Base-by-base conservation (phyloP, 2,329 filamentous ascomycete genomes). In the Lecanosticta acicola region DNA sequence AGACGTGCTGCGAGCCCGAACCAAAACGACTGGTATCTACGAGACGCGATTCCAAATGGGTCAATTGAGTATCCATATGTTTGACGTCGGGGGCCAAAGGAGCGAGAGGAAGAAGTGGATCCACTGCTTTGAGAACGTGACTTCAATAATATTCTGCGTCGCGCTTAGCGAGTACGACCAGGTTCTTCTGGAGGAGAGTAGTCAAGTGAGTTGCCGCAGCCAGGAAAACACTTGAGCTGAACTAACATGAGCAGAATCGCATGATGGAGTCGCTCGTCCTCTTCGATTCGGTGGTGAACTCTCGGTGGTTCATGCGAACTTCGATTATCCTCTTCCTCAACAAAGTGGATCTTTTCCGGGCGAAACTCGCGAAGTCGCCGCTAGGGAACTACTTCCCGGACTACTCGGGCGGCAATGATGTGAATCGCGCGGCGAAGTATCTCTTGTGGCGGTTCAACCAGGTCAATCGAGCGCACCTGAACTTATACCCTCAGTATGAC, bases 31-130 rank as follows among this genome's bases (percentile, higher is more conserved):
- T 0, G 93, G 93, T 74, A 98, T 98, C 59, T 98, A 98, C 71
- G 93, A 98, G 70, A 98, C 93, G 40, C 81, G 93, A 58, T 98
- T 98, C 66, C 89, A 93, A 58, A 98, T 98, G 93, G 93, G 91
- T 29, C 91, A 95, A 64, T 76, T 98, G 51, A 97, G 90, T 71
- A 98, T 98, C 71, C 93, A 98, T 91, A 98, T 98, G 93, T 98
- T 98, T 65, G 93, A 98, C 67, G 93, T 98, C 3, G 93, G 93
- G 53, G 93, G 93, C 18, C 93, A 98, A 70, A 78, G 93, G 65
- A 97, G 91, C 68, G 93, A 98, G 71, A 81, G 93, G 53, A 98
- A 98, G 76, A 98, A 98, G 73, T 98, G 93, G 93, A 98, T 98
- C 65, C 93, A 98, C 71, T 98, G 93, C 73, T 98, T 98, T 68